These are phyloP conservation scores for Phanerochaete sordida DNA, from an alignment of 768 basidiomycete species.

Conservation along the genomic window DNA sequence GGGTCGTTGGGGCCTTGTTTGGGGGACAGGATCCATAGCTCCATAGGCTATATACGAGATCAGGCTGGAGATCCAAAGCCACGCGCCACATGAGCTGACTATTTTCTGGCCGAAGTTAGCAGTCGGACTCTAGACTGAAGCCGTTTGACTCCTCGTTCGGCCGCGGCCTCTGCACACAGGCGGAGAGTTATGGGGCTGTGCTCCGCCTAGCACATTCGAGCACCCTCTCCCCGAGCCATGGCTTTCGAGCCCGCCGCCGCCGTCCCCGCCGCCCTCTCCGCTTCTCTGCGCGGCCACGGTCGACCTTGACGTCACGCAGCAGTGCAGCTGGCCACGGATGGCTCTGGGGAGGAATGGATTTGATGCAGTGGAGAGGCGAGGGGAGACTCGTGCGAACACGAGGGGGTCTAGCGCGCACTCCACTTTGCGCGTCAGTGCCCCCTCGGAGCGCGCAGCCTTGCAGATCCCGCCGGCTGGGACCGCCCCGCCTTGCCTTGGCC, in stretches of 20 bases:
- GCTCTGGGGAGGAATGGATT: neutral
- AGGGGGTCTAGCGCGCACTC: neutral
- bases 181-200: neutral
- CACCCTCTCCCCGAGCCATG: neutral
- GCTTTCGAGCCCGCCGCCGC: too few species aligned
- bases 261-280: too few species aligned
- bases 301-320: neutral
- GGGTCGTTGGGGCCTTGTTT: too few species aligned
- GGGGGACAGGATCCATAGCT: neutral
- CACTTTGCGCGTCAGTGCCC: neutral
- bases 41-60: slow-evolving; percentile 4
- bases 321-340: neutral
- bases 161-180: neutral
- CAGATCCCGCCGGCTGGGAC: neutral
- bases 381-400: neutral
- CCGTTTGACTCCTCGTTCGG: neutral
- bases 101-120: neutral
- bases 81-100: neutral
- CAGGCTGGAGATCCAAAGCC: neutral
- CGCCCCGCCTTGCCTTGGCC: neutral
- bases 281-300: too few species aligned
- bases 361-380: neutral
- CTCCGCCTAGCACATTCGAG: neutral
- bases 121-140: neutral
- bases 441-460: neutral